A percentile compares a stretch with the other conserved stretches of the same genome.
phyloP scores from a whole-genome alignment of 2,329 filamentous ascomycete species.

The Trichoderma sp. region DNA sequence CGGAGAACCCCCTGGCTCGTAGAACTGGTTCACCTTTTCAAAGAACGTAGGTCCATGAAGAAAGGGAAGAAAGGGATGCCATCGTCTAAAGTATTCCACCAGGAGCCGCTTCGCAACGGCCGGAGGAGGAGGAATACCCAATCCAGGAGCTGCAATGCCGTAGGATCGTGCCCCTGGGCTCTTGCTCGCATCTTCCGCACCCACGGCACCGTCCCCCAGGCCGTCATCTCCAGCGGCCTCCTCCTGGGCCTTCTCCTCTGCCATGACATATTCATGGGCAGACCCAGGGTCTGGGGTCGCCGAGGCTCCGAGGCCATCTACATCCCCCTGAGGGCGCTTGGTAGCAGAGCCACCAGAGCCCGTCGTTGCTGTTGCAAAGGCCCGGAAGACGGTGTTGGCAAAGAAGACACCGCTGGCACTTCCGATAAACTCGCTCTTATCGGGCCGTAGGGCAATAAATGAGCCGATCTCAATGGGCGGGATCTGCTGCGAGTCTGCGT shows the following conservation, averaged over 20 bases:
- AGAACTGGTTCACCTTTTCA: conserved; percentile 22
- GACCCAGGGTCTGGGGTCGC: conserved; percentile 24
- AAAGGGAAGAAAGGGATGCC: conserved; percentile 22
- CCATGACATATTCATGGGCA: conserved; percentile 24
- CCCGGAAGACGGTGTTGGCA: conserved; percentile 23
- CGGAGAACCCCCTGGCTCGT: conserved; percentile 1
- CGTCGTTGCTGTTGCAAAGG: conserved; percentile 19
- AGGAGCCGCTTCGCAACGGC: conserved; percentile 22
- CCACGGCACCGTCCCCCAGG: conserved; percentile 17
- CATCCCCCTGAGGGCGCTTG: conserved; percentile 20
- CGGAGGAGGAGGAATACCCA: conserved; percentile 13
- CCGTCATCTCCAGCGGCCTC: conserved; percentile 12
- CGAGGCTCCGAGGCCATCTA: conserved; percentile 8
- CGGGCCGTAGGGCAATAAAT: conserved; percentile 27
- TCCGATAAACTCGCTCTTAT: conserved; percentile 25
- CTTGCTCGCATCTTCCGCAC: conserved; percentile 19
- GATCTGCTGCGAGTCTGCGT: conserved; percentile 25
- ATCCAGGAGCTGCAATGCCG: conserved; percentile 10
- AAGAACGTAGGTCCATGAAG: conserved; percentile 23
- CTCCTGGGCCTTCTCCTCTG: conserved; percentile 25
- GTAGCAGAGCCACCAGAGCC: conserved; percentile 6
- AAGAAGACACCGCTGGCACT: conserved; percentile 26
- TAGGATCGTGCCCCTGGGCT: conserved; percentile 18
- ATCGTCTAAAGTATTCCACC: conserved; percentile 22
- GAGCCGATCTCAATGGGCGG: conserved; percentile 26